Evolutionary conservation across 2,329 filamentous ascomycete species (phyloP), one percentile per base, ranked within the genome.

Genomic region (Fusarium euwallaceae): DNA sequence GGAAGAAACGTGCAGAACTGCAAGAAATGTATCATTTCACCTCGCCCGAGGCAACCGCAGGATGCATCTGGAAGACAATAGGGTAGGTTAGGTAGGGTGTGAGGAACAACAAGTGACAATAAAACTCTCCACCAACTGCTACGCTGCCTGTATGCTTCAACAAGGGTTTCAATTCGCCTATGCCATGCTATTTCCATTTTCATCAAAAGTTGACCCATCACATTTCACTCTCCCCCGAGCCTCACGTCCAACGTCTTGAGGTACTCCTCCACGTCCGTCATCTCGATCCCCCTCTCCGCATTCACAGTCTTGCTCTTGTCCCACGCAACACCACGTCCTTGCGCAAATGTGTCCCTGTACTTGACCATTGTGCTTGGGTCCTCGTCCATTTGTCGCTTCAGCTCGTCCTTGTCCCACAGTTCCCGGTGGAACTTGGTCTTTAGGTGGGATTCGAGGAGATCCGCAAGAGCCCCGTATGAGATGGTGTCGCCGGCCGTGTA

Each of bases 401-500:
- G 78, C 55, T 81, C 76, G 1, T 83, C 81, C 24, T 86, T 67
- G 43, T 82, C 84, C 87, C 89, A 90, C 24, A 87, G 78, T 78
- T 89, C 87, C 51, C 86, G 85, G 66, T 80, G 76, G 22, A 92
- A 86, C 53, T 78, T 55, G 32, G 72, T 82, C 0, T 43, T 61
- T 10, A 83, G 83, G 5, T 85, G 82, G 17, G 77, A 77, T 62
- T 88, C 88, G 6, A 93, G 78, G 7, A 89, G 72, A 22, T 88
- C 86, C 4, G 88, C 90, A 53, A 93, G 73, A 48, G 84, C 73
- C 2, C 70, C 79, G 81, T 93, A 93, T 16, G 84, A 87, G 4
- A 93, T 75, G 0, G 91, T 93, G 69, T 93, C 90, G 0, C 92
- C 91, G 0, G 88, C 90, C 4, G 88, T 85, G 78, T 87, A 92